Percentiles rank a stretch among this genome's conserved stretches.
Evolutionary conservation across 2,329 filamentous ascomycete species (phyloP).

Genomic region (Colletotrichum orchidophilum): DNA sequence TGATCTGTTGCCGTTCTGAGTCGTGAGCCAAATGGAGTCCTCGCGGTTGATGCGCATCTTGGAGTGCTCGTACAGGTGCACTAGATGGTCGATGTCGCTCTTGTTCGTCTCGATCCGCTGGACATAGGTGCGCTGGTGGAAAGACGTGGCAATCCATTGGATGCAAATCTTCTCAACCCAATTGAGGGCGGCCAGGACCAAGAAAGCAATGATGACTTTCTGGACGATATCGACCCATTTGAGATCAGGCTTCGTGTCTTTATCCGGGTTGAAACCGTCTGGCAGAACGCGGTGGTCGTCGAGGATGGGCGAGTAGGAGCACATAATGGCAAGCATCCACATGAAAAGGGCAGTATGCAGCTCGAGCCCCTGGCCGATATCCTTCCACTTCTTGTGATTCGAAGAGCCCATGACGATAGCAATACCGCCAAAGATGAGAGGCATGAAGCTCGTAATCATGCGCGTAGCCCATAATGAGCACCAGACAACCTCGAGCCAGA

Average conservation of each 20-base stretch:
- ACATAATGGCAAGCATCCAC: conserved; percentile 87
- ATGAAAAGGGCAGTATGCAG: conserved; percentile 87
- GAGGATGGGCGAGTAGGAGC: conserved; percentile 88
- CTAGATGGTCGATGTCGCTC: conserved; percentile 76
- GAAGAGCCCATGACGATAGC: conserved; percentile 83
- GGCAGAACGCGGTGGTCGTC: conserved; percentile 60
- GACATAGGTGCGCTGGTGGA: conserved; percentile 90
- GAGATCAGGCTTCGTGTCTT: conserved; percentile 50
- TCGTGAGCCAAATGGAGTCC: conserved; percentile 58
- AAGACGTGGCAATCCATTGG: conserved; percentile 92
- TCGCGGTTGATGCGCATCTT: conserved; percentile 74
- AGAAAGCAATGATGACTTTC: conserved; percentile 87
- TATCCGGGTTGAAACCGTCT: conserved; percentile 49
- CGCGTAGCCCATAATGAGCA: conserved; percentile 84
- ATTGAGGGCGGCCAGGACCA: conserved; percentile 82
- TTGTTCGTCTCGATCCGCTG: conserved; percentile 94
- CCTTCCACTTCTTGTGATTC: conserved; percentile 91
- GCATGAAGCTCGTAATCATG: conserved; percentile 62
- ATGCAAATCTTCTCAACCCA: conserved; percentile 93
- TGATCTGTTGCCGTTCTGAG: conserved; percentile 51
- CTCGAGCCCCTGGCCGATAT: conserved; percentile 86
- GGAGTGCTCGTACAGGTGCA: conserved; percentile 72
- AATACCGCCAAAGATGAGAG: conserved; percentile 56
- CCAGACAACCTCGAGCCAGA: conserved; percentile 96
- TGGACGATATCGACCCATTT: conserved; percentile 82